phyloP scores from a whole-genome alignment of 257 asterid species.

The Plantago ovata region DNA sequence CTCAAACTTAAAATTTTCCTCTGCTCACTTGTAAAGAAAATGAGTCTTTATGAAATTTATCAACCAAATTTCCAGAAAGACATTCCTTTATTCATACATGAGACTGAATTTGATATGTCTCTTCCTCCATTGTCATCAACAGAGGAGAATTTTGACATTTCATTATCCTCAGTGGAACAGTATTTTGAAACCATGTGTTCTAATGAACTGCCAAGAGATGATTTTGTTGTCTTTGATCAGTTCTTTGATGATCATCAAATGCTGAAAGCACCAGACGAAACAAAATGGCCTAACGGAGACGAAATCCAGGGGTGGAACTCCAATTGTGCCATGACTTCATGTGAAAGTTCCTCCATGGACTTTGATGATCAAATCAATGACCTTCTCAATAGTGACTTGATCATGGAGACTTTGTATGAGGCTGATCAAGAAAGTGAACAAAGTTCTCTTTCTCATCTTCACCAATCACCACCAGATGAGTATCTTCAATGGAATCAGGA shows the following conservation, averaged over 20 bases:
- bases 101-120: background rate
- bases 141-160: too few relatives aligned
- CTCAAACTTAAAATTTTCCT: background rate
- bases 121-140: background rate
- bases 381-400: constrained; percentile 15
- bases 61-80: background rate
- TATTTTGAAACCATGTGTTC: background rate
- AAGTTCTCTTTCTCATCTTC: background rate
- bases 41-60: constrained; percentile 1
- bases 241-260: too few relatives aligned
- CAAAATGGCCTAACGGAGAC: background rate
- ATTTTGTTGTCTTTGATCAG: background rate
- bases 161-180: too few relatives aligned
- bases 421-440: background rate
- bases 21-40: background rate
- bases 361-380: constrained; percentile 17
- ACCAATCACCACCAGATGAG: too few relatives aligned
- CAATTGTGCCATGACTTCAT: background rate
- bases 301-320: background rate
- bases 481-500: constrained; percentile 10
- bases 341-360: background rate
- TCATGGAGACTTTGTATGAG: background rate
- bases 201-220: constrained; percentile 1
- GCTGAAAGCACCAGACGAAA: background rate
- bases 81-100: background rate